Conservation (phyloP, 1,139 yeast genomes). For the Suzukiozyma palmioleophila region DNA sequence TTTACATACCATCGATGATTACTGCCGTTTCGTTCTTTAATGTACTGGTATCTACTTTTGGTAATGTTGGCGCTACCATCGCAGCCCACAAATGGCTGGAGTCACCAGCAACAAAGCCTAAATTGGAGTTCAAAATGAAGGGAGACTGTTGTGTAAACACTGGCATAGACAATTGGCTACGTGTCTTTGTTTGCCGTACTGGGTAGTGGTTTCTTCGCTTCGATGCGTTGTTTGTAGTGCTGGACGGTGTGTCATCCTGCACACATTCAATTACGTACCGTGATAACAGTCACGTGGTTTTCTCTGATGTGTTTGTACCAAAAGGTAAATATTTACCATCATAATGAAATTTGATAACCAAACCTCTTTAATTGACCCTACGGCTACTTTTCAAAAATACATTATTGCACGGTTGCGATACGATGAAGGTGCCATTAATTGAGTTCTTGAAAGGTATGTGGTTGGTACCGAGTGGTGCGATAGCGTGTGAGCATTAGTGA, state of each 20-base stretch:
- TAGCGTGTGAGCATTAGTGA: too few species aligned
- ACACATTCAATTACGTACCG: too few species aligned
- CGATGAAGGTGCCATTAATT: constrained; percentile 28
- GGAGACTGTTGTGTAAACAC: too few species aligned
- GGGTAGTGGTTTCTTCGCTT: too few species aligned
- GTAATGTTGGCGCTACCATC: not conserved
- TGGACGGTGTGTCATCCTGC: too few species aligned
- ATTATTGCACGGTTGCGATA: not conserved
- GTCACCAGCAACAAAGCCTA: too few species aligned
- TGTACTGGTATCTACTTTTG: not conserved
- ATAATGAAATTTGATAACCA: constrained; percentile 5
- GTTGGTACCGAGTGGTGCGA: too few species aligned
- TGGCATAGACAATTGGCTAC: too few species aligned
- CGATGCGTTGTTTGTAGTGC: too few species aligned
- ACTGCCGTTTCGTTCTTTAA: not conserved
- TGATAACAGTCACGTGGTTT: too few species aligned
- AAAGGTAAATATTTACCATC: constrained; percentile 3
- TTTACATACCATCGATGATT: not conserved
- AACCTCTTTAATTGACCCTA: constrained; percentile 7
- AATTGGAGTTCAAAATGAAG: too few species aligned
- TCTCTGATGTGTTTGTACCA: not conserved
- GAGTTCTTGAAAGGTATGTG: constrained; percentile 46
- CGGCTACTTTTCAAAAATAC: not conserved
- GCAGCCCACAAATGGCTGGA: not conserved
- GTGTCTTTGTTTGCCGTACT: too few species aligned